A percentile compares a stretch with the other conserved stretches of the same genome.
phyloP scores from a whole-genome alignment of 148 eudicot genomes.

The Limonium bicolor region DNA sequence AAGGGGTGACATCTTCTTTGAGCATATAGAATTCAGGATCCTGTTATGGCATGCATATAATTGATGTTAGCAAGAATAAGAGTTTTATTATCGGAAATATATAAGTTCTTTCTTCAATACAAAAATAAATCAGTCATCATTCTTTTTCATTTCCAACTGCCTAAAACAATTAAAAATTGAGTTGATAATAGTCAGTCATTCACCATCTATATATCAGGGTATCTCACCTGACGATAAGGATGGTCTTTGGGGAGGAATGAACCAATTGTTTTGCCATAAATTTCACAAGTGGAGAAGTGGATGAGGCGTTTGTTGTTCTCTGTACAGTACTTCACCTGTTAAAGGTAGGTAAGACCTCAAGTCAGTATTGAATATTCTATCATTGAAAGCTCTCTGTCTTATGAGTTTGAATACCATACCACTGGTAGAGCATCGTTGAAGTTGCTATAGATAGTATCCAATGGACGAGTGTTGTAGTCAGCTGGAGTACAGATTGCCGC shows the following conservation, averaged over 20 bases:
- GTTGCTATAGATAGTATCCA: slow-evolving; percentile 95
- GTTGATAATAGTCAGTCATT: too few species aligned
- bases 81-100: too few species aligned
- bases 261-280: slow-evolving; percentile 94
- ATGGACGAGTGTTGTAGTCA: slow-evolving; percentile 92
- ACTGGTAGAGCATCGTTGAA: slow-evolving; percentile 99
- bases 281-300: slow-evolving; percentile 98
- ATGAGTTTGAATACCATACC: slow-evolving; percentile 28
- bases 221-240: slow-evolving; percentile 65
- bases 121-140: too few species aligned
- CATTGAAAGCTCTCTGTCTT: not conserved
- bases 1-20: slow-evolving; percentile 80
- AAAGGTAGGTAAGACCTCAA: slow-evolving; percentile 1
- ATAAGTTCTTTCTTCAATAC: too few species aligned
- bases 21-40: slow-evolving; percentile 80
- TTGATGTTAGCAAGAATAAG: too few species aligned
- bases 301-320: slow-evolving; percentile 93
- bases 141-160: too few species aligned
- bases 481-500: slow-evolving; percentile 99
- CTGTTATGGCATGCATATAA: slow-evolving; percentile 23
- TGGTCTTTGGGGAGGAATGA: slow-evolving; percentile 80
- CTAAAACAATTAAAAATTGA: too few species aligned
- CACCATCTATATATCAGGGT: too few species aligned
- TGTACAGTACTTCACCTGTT: slow-evolving; percentile 93
- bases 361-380: too few species aligned